Conservation (phyloP, 140 eudicot species). For the Oenanthe javanica region DNA sequence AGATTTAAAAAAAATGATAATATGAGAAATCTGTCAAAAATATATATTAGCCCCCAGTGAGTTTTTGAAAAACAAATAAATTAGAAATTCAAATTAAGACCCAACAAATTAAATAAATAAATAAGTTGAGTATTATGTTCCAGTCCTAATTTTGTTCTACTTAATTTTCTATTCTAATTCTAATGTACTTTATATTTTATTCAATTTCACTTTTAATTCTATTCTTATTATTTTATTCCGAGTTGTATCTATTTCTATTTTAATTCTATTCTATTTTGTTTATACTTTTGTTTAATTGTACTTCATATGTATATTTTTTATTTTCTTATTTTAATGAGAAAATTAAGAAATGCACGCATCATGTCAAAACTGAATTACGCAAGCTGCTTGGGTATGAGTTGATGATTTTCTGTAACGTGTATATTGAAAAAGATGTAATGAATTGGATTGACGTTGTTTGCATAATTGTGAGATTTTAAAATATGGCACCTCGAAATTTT, state of each 20-base stretch:
- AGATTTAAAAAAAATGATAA: background rate
- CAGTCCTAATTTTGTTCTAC: background rate
- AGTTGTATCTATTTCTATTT: background rate
- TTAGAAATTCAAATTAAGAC: background rate
- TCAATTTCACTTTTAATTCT: background rate
- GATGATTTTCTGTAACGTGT: background rate
- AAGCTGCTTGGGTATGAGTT: background rate
- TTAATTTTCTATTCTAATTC: background rate
- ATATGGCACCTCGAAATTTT: background rate
- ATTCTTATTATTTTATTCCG: background rate
- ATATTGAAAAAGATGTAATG: no score
- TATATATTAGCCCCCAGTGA: background rate
- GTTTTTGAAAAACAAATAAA: background rate
- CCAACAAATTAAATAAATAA: background rate
- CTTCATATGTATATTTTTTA: background rate
- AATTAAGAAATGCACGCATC: background rate
- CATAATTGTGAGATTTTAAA: no score
- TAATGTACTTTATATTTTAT: background rate
- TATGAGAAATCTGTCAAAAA: background rate
- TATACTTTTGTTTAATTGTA: background rate
- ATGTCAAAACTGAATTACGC: background rate
- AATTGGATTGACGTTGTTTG: no score
- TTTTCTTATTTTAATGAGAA: background rate
- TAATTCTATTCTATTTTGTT: background rate
- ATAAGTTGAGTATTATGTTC: background rate